Base-by-base conservation (phyloP, 331 rosid species). In the Dryas integrifolia region DNA sequence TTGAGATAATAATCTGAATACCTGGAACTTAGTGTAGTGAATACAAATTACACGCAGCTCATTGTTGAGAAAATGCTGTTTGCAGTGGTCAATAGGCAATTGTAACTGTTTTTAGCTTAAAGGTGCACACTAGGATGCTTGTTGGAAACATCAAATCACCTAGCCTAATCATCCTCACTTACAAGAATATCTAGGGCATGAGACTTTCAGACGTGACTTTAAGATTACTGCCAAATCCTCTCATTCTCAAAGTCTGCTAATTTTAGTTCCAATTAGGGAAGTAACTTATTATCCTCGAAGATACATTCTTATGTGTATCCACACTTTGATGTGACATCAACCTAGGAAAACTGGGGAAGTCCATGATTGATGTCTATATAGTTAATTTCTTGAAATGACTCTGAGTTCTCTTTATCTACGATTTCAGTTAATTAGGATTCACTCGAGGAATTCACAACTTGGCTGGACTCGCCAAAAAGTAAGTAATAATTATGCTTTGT, bases 381-480 rank as follows among this genome's bases (percentile, higher is more conserved):
- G 57, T 14, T 65, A 24, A 64, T 79, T 67, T 76, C 69, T 9
- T 83, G 58, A 55, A 77, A 72, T 84, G 56, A 80, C 16, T 73
- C 40, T 45, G 72, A 12, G 70, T 70, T 69, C 68, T 55, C 62
- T 56, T 76, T 69, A 65, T 35, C 72, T 73, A 11, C 76, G 82
- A 64, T 85, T 70, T 9, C 86, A 93, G 98, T 80, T 91, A 72
- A 35, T 78, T 50, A 87, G 97, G 79, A 85, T 93, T 81, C 96
- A 91, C 78, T 69, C 38, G 72, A 86, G 98, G 70, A 86, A 81
- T 62, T 75, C 76, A 58, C 87, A 81, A 74, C 74, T 65, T 70
- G 91, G 91, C 72, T 93, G 96, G 98, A 89, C 92, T 83, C 96
- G 97, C 40, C 98, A 91, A 80, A 93, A 93, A 79, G 98, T 93